phyloP scores from a whole-genome alignment of 495 filamentous ascomycete genomes.

The Talaromyces stipitatus region DNA sequence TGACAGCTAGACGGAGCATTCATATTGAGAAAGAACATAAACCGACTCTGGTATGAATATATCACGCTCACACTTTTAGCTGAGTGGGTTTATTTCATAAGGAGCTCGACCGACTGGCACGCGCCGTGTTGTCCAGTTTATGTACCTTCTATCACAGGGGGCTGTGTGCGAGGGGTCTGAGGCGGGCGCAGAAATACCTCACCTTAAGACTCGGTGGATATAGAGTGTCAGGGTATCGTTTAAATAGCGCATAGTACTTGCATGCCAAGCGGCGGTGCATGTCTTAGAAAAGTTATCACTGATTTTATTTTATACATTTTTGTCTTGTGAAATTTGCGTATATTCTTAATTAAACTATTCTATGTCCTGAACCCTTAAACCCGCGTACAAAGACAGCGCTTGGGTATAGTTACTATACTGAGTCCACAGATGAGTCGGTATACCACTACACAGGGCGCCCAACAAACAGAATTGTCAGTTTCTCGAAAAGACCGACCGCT shows the following conservation, averaged over 20 bases:
- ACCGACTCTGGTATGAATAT: background rate
- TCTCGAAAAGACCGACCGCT: too few species aligned
- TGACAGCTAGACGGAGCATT: constrained; percentile 1
- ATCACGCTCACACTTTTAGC: background rate
- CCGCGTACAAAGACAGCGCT: too few species aligned
- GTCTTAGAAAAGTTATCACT: background rate
- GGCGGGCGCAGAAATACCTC: background rate
- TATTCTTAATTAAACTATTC: background rate
- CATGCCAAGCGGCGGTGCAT: background rate
- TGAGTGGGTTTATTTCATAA: background rate
- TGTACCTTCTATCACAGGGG: background rate
- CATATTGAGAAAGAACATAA: background rate
- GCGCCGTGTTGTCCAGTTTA: background rate
- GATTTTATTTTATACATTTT: background rate
- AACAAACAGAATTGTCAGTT: too few species aligned
- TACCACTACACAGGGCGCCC: too few species aligned
- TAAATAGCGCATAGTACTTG: background rate
- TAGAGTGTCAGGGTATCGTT: background rate
- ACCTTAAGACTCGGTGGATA: background rate
- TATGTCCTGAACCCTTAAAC: too few species aligned
- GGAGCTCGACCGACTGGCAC: background rate
- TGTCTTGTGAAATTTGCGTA: background rate
- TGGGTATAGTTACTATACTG: too few species aligned
- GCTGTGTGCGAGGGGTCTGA: background rate
- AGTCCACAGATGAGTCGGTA: too few species aligned